Base-by-base conservation (phyloP, 768 basidiomycete species). In the Rhodotorula babjevae region DNA sequence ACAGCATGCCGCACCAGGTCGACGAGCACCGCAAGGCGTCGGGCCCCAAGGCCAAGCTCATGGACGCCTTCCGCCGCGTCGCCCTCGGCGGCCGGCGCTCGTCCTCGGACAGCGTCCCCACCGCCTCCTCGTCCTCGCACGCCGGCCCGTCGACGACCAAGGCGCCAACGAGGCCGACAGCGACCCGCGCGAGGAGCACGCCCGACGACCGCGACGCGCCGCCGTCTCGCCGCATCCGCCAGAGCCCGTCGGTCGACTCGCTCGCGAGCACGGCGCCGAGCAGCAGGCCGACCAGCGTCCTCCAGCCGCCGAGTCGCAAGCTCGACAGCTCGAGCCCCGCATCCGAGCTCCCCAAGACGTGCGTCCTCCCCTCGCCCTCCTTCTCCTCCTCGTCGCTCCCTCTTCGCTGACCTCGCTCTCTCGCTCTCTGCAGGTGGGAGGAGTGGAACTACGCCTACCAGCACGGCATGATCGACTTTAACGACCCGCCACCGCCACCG, bases 401-500 rank as follows among this genome's bases (percentile, higher is more conserved):
- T 4, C 36, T 4, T 36, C 36, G 36, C 36, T 36, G 5, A 36
- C 36, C 44, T 46, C 14, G 44, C 44, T 46, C 18, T 46, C 44
- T 5, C 21, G 8, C n/a, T 19, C 19, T 3, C 29, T 19, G 5
- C 49, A 69, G 68, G 7, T 73, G 73, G 73, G 61, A 50, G 0
- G 73, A 74, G 18, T 74, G 73, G 73, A 74, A 69, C 36, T 66
- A 31, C 1, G 57, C 62, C 4, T 74, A 74, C 49, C 33, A 49
- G 19, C 53, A 67, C 27, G 72, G 60, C 42, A 19, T 61, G 27
- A 55, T 50, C 49, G 74, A 75, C 62, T 75, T 75, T 42, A 27
- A 61, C 52, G 74, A 72, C 50, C 74, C 74, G 19, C 74, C 74
- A 4, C 71, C 68, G 33, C 74, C 74, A 5, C 74, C 74, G 2